A percentile compares a stretch with the other conserved stretches of the same genome.
Conservation (phyloP, 192 early-diverging fungal genomes). For the Coemansia sp. region DNA sequence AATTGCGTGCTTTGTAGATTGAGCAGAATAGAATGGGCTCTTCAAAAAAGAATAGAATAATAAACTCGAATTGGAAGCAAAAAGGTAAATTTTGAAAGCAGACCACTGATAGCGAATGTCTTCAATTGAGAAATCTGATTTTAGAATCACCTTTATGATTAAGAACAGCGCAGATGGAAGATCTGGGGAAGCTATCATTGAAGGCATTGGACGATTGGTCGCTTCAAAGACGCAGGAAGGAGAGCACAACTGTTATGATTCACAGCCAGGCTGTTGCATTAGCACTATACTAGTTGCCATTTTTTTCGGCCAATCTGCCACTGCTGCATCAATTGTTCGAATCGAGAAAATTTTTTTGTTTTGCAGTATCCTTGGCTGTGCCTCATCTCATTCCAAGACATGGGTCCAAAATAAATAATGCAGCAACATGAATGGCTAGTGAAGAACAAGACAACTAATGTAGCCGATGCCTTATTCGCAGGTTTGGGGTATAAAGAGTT, state of each 20-base stretch:
- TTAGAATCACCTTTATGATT: not conserved
- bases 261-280: not conserved
- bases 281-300: not conserved
- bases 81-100: not conserved
- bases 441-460: not conserved
- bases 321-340: not conserved
- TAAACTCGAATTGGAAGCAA: not conserved
- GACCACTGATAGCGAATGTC: not conserved
- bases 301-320: not conserved
- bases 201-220: not conserved
- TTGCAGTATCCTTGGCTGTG: not conserved
- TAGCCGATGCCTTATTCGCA: no score
- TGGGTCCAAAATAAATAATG: not conserved
- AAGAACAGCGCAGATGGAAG: not conserved
- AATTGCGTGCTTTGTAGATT: not conserved
- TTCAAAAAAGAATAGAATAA: no score
- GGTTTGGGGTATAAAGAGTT: no score
- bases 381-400: not conserved
- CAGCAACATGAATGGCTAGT: constrained; percentile 1
- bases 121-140: not conserved
- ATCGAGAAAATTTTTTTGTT: not conserved
- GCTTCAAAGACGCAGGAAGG: not conserved
- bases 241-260: not conserved
- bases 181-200: not conserved
- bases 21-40: not conserved